Evolutionary conservation across 2,329 filamentous ascomycete genomes (phyloP).

Genomic region (Eutypella sp.): DNA sequence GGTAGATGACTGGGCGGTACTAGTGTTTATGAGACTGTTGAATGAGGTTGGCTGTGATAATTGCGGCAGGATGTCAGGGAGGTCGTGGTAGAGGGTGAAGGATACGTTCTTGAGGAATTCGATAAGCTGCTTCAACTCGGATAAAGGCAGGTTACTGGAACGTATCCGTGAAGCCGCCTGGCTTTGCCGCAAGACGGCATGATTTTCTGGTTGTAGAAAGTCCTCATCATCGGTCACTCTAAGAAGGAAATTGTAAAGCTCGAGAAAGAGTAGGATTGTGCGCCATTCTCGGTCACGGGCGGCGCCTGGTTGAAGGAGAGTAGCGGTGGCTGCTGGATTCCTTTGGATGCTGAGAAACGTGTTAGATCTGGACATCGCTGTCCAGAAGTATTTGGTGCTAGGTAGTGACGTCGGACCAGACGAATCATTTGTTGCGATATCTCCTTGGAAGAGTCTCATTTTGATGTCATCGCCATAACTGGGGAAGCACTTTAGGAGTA

Average conservation of each 20-base stretch:
- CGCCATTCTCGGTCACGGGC: slow-evolving; percentile 71
- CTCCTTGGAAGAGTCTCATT: slow-evolving; percentile 86
- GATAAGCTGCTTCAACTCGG: slow-evolving; percentile 69
- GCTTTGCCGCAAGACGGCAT: slow-evolving; percentile 29
- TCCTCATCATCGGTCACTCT: slow-evolving; percentile 96
- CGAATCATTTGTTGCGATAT: slow-evolving; percentile 41
- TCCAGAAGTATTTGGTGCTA: slow-evolving; percentile 82
- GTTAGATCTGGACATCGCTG: slow-evolving; percentile 44
- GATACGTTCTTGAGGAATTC: slow-evolving; percentile 85
- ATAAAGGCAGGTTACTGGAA: slow-evolving; percentile 63
- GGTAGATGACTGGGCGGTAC: slow-evolving; percentile 5
- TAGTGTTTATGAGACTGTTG: slow-evolving; percentile 16
- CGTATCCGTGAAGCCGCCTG: slow-evolving; percentile 44
- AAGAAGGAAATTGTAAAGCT: slow-evolving; percentile 88
- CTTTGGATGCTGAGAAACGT: slow-evolving; percentile 33
- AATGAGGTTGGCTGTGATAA: slow-evolving; percentile 16
- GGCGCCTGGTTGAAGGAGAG: slow-evolving; percentile 24
- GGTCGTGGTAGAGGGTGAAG: slow-evolving; percentile 83
- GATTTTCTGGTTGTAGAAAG: slow-evolving; percentile 64
- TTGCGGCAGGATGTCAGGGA: slow-evolving; percentile 50
- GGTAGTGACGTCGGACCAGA: slow-evolving; percentile 44
- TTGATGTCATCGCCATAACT: slow-evolving; percentile 78
- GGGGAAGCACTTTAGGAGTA: slow-evolving; percentile 81
- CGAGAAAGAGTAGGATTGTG: slow-evolving; percentile 82
- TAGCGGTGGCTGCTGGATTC: slow-evolving; percentile 17